phyloP scores from a whole-genome alignment of 176 grass and related monocot species.

The Lolium rigidum region DNA sequence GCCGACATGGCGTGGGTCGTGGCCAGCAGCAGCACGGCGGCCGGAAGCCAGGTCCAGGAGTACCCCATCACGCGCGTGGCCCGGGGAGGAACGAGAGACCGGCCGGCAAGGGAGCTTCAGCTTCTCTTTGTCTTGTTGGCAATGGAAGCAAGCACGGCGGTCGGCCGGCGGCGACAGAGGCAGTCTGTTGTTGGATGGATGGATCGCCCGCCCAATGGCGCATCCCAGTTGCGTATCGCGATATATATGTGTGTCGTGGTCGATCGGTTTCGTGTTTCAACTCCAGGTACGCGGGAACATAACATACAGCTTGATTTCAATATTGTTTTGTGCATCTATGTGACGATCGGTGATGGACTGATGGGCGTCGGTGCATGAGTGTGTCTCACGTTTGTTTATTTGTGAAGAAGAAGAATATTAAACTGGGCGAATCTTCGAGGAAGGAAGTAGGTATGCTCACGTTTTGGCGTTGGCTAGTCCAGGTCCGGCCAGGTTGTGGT shows the following conservation, averaged over 20 bases:
- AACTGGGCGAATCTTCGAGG: neutral
- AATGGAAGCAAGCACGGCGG: neutral
- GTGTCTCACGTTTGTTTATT: neutral
- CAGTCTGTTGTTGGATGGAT: neutral
- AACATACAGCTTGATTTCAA: neutral
- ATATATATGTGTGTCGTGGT: neutral
- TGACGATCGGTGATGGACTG: neutral
- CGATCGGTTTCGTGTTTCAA: neutral
- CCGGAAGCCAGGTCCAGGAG: neutral
- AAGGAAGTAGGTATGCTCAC: neutral
- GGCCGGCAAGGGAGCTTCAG: too few relatives aligned
- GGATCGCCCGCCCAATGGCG: neutral
- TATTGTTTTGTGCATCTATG: neutral
- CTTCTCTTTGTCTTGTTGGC: neutral
- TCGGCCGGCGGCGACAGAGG: neutral
- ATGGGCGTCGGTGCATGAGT: neutral
- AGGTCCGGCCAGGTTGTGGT: too few relatives aligned
- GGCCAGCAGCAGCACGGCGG: neutral
- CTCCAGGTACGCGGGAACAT: neutral
- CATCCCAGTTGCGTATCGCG: neutral
- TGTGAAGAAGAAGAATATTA: neutral
- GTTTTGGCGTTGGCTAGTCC: neutral
- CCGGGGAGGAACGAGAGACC: too few relatives aligned
- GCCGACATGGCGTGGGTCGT: neutral
- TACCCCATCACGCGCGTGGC: neutral